Evolutionary conservation across 2,329 filamentous ascomycete species (phyloP).

Genomic region (Colletotrichum higginsianum): DNA sequence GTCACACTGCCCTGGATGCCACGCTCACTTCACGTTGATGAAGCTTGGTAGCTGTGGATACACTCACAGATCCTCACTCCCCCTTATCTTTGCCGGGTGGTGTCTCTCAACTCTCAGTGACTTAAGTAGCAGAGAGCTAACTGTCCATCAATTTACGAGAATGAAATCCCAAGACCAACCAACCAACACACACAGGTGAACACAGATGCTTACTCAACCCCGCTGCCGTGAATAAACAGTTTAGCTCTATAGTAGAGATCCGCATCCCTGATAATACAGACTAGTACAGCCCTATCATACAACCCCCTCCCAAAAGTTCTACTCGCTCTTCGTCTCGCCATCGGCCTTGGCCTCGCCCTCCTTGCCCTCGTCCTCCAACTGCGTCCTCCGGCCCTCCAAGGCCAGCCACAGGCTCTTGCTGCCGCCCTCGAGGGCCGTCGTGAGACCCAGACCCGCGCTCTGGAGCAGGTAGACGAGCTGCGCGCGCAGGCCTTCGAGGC

Average conservation of each 20-base stretch:
- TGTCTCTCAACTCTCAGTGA: not conserved
- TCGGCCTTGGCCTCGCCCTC: constrained; percentile 45
- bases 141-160: not conserved
- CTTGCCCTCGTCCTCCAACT: constrained; percentile 77
- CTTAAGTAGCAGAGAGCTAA: not conserved
- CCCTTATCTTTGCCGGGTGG: not conserved
- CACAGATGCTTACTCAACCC: not conserved
- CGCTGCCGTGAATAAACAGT: constrained; percentile 15
- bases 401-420: constrained; percentile 89
- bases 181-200: not conserved
- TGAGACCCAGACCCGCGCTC: constrained; percentile 82
- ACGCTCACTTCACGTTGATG: not conserved
- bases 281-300: constrained; percentile 44
- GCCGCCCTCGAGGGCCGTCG: constrained; percentile 83
- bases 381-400: constrained; percentile 83
- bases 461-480: constrained; percentile 88
- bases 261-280: constrained; percentile 39
- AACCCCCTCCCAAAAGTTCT: not conserved
- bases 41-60: not conserved
- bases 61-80: no score
- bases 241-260: constrained; percentile 39
- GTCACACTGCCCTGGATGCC: not conserved
- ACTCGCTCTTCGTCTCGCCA: constrained; percentile 41
- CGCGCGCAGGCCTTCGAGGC: constrained; percentile 83
- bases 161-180: not conserved